Base-by-base conservation (phyloP, 2,329 filamentous ascomycete species). In the Sarocladium kiliense region DNA sequence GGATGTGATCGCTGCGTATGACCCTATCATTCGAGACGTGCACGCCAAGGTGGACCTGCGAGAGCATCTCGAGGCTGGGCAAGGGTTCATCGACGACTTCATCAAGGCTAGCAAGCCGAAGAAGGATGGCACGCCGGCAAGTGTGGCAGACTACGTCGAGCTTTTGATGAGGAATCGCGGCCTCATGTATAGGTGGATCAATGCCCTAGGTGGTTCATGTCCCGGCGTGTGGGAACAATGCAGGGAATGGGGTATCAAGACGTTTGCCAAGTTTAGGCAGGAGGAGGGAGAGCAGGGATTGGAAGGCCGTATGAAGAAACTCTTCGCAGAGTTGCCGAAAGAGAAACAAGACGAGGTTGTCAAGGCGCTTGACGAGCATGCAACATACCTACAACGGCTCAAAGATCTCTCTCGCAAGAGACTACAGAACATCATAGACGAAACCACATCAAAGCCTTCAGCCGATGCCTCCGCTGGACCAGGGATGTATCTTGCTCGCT, bases 21-120 rank as follows among this genome's bases (percentile, higher is more conserved):
- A 91, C 54, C 87, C 87, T 0, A 83, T 91, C 57, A 89, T 94
- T 55, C 79, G 88, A 21, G 73, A 77, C 2, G 74, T 92, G 6
- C 89, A 93, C 65, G 80, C 88, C 54, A 80, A 81, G 2, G 79
- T 91, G 23, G 86, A 92, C 63, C 76, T 93, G 5, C 82, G 82
- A 32, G 84, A 84, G 37, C 87, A 89, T 19, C 68, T 93, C 6
- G 77, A 78, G 36, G 84, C 89, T 34, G 74, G 81, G 1, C 84
- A 92, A 65, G 74, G 72, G 10, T 91, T 94, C 63, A 66, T 92
- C 21, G 79, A 81, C 5, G 88, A 91, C 59, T 79, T 92, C 56
- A 82, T 94, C 66, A 82, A 83, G 58, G 73, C 76, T 2, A 76
- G 74, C 62, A 78, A 77, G 59, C 71, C 77, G 64, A 74, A 71